Conservation (phyloP, 2,329 filamentous ascomycete species). For the Graphilbum ipis-grandicollis region DNA sequence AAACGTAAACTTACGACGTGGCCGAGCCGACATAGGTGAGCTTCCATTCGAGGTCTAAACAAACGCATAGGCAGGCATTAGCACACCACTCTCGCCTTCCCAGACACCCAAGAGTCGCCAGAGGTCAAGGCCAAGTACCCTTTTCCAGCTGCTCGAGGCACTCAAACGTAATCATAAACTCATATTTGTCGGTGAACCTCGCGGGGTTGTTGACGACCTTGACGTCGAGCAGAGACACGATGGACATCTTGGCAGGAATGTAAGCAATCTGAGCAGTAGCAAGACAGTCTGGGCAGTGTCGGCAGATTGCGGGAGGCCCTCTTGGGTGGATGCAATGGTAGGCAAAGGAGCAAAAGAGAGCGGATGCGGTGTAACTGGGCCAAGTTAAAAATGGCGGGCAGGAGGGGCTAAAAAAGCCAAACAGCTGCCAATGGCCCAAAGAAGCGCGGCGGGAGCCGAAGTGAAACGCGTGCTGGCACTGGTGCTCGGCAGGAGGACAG, state of each 20-base stretch:
- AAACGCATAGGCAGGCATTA: neutral
- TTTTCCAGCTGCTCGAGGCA: conserved; percentile 90
- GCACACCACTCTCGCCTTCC: too few species aligned
- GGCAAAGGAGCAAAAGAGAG: neutral
- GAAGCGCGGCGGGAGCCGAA: too few species aligned
- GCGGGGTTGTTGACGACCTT: conserved; percentile 96
- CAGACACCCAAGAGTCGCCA: neutral
- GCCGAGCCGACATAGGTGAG: conserved; percentile 97
- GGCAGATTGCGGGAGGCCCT: too few species aligned
- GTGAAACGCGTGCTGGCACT: too few species aligned
- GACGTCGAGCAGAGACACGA: conserved; percentile 89
- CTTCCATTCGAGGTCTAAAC: conserved; percentile 91
- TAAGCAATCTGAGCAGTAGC: too few species aligned
- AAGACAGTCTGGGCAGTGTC: too few species aligned
- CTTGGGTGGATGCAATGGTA: too few species aligned
- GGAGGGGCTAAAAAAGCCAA: too few species aligned
- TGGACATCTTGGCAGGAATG: conserved; percentile 55
- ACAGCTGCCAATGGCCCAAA: too few species aligned
- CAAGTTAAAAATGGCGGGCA: too few species aligned
- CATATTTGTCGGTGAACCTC: conserved; percentile 79
- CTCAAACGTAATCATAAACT: conserved; percentile 98
- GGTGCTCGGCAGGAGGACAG: too few species aligned
- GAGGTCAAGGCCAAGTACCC: conserved; percentile 31
- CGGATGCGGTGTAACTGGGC: neutral
- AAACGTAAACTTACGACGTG: conserved; percentile 59